Percentiles rank a stretch among this genome's conserved stretches.
Evolutionary conservation across 768 basidiomycete species (phyloP).

Genomic region (Leccinum variicolor): DNA sequence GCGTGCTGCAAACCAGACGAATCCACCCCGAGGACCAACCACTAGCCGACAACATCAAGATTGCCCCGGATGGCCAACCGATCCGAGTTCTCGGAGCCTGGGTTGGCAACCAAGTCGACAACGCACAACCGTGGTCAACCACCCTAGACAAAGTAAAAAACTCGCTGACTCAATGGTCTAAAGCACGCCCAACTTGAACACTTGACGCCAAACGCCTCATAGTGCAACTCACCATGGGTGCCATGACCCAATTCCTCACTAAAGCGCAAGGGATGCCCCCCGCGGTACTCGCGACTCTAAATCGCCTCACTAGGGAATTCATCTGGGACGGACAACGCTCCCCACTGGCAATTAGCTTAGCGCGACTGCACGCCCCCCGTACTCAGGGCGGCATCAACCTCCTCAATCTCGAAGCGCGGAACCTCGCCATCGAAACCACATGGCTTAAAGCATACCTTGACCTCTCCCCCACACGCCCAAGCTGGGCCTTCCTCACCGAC

Average conservation of each 20-base stretch:
- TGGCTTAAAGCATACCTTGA: conserved; percentile 34
- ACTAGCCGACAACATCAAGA: not conserved
- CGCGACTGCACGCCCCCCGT: not conserved
- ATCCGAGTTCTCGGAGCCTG: not conserved
- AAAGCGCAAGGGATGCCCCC: conserved; percentile 32
- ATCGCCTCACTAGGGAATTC: conserved; percentile 14
- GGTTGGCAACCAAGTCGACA: not conserved
- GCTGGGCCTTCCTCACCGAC: not conserved
- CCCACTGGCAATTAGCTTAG: not conserved
- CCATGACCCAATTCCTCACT: conserved; percentile 29
- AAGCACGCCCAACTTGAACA: conserved; percentile 13
- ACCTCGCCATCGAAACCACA: not conserved
- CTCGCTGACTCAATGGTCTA: too few species aligned
- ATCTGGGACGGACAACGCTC: conserved; percentile 4
- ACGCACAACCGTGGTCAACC: not conserved
- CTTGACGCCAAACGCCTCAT: conserved; percentile 13
- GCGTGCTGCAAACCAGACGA: rapidly evolving
- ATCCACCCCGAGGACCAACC: not conserved
- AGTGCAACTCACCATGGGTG: conserved; percentile 13
- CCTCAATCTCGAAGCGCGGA: not conserved
- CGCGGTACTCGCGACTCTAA: conserved; percentile 6
- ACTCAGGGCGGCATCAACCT: conserved; percentile 4
- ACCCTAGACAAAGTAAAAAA: too few species aligned
- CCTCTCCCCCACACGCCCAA: too few species aligned
- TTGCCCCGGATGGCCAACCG: not conserved